Conservation (phyloP, 169 alveolate species). For the Plasmodium chabaudi region DNA sequence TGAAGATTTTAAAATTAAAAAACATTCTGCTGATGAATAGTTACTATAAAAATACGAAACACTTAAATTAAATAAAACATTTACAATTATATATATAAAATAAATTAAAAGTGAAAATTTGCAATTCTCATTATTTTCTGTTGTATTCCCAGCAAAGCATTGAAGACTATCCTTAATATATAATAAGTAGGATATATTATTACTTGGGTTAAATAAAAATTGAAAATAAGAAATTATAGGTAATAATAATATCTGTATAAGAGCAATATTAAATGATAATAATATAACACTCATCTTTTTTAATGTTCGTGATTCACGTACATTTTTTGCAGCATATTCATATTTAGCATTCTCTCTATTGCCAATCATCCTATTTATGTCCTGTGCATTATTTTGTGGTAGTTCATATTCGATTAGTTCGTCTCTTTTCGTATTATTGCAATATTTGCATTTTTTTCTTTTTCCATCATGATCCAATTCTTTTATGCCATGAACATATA, state of each 20-base stretch:
- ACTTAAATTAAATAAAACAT: slow-evolving; percentile 57
- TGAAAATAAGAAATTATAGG: slow-evolving; percentile 70
- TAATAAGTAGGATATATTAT: slow-evolving; percentile 38
- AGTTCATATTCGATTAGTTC: neutral
- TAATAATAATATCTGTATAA: slow-evolving; percentile 41
- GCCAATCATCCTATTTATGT: neutral
- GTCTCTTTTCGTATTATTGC: neutral
- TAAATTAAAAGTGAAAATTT: slow-evolving; percentile 33
- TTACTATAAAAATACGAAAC: slow-evolving; percentile 56
- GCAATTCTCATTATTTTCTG: slow-evolving; percentile 60
- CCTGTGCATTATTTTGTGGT: neutral
- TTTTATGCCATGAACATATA: neutral
- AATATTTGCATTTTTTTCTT: neutral
- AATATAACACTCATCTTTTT: slow-evolving; percentile 56
- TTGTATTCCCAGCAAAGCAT: slow-evolving; percentile 55
- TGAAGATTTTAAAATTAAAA: slow-evolving; percentile 64
- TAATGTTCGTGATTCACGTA: neutral
- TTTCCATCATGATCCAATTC: neutral
- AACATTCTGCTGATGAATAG: slow-evolving; percentile 73
- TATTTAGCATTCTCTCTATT: neutral
- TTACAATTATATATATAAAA: slow-evolving; percentile 31
- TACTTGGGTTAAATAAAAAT: slow-evolving; percentile 33
- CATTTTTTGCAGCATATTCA: slow-evolving; percentile 1
- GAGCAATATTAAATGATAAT: slow-evolving; percentile 40
- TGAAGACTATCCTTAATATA: slow-evolving; percentile 42